A percentile compares a stretch with the other conserved stretches of the same genome.
These are phyloP conservation scores for Cercospora janseana DNA, from an alignment of 2,329 filamentous ascomycete genomes.

Conservation along the genomic window DNA sequence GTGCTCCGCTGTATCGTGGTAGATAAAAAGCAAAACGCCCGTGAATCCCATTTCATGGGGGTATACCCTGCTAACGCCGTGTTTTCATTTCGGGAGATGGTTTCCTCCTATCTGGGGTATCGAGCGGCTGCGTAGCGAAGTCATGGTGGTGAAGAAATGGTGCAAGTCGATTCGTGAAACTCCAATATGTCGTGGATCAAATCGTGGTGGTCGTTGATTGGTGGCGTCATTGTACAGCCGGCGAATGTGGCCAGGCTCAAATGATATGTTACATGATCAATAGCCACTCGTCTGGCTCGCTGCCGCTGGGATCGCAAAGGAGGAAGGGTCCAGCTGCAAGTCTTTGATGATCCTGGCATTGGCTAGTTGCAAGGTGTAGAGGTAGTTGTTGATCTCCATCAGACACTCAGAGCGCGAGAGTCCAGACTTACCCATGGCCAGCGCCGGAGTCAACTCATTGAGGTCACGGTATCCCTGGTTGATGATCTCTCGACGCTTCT, in stretches of 20 bases:
- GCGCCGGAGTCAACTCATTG: slow-evolving; percentile 73
- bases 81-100: too few relatives aligned
- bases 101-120: not conserved
- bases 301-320: not conserved
- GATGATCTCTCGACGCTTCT: slow-evolving; percentile 70
- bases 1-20: not conserved
- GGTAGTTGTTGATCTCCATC: slow-evolving; percentile 16
- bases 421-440: slow-evolving; percentile 75
- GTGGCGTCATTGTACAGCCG: not conserved
- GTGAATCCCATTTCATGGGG: not conserved
- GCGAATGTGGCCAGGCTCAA: not conserved
- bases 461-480: slow-evolving; percentile 80
- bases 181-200: slow-evolving; percentile 2
- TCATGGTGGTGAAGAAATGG: not conserved
- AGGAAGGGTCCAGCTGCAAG: slow-evolving; percentile 7
- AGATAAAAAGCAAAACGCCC: not conserved
- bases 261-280: not conserved
- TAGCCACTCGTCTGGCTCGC: slow-evolving; percentile 4
- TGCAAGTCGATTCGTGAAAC: slow-evolving; percentile 1
- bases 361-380: slow-evolving; percentile 9
- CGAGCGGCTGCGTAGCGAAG: slow-evolving; percentile 2
- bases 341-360: slow-evolving; percentile 13
- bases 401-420: slow-evolving; percentile 44
- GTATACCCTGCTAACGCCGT: slow-evolving; percentile 11
- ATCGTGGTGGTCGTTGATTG: not conserved